Evolutionary conservation across 169 alveolate species (phyloP).

Genomic region (Amoebophrya sp.): DNA sequence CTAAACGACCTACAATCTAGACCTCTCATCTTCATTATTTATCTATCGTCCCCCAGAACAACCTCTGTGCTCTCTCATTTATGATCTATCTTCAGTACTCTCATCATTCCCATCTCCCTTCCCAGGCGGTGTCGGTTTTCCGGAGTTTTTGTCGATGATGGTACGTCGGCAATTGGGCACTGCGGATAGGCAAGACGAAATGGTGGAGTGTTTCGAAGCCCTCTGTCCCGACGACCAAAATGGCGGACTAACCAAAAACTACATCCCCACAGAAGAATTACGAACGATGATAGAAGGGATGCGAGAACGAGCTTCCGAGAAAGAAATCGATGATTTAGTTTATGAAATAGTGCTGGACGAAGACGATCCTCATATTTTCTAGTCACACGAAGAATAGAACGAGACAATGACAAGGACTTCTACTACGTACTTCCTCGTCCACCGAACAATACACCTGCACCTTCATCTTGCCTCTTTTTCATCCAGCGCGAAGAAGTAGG

Average conservation of each 20-base stretch:
- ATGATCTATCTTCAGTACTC: neutral
- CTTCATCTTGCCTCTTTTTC: too few species aligned
- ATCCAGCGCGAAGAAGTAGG: too few species aligned
- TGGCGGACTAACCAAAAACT: neutral
- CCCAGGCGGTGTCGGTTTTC: neutral
- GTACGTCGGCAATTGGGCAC: neutral
- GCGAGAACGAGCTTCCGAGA: neutral
- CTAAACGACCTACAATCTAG: too few species aligned
- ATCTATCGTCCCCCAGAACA: too few species aligned
- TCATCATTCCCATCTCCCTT: neutral
- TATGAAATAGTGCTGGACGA: too few species aligned
- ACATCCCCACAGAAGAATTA: neutral
- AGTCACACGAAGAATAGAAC: too few species aligned
- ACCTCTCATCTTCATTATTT: too few species aligned
- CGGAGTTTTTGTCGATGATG: slow-evolving; percentile 17
- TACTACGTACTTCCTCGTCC: too few species aligned
- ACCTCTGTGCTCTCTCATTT: too few species aligned
- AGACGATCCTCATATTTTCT: too few species aligned
- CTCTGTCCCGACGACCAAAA: neutral
- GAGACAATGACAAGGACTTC: too few species aligned
- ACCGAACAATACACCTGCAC: too few species aligned
- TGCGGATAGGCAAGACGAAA: neutral
- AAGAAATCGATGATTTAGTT: neutral
- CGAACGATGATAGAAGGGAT: neutral
- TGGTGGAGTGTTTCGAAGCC: neutral